Evolutionary conservation across 768 basidiomycete genomes (phyloP).

Genomic region (Xerocomellus chrysenteron): DNA sequence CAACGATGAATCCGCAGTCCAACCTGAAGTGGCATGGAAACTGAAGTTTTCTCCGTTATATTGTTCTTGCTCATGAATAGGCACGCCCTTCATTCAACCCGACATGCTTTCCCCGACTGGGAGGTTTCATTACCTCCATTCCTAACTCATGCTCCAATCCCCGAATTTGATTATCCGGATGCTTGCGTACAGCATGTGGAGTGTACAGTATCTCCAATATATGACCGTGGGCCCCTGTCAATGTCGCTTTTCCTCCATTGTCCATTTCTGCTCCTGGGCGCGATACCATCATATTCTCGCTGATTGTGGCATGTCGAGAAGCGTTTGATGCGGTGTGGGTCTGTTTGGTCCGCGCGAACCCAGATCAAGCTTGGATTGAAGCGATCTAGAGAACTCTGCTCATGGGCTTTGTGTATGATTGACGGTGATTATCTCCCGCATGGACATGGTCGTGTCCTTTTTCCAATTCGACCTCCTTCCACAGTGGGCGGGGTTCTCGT

Average conservation of each 20-base stretch:
- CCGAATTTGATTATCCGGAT: constrained; percentile 16
- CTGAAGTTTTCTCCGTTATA: constrained; percentile 10
- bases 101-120: constrained; percentile 2
- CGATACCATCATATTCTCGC: neutral
- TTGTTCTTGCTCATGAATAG: constrained; percentile 10
- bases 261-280: neutral
- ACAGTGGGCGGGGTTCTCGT: constrained; percentile 4
- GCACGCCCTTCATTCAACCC: constrained; percentile 2
- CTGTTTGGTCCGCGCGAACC: constrained; percentile 4
- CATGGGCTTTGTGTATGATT: constrained; percentile 11
- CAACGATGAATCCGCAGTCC: constrained; percentile 16
- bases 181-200: constrained; percentile 10
- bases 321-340: neutral
- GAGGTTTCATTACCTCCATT: constrained; percentile 13
- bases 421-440: constrained; percentile 28
- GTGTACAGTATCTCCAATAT: neutral
- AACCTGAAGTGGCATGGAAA: constrained; percentile 22
- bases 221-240: constrained; percentile 15
- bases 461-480: constrained; percentile 1
- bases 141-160: neutral
- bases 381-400: constrained; percentile 4
- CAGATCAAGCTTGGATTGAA: constrained; percentile 4
- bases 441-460: constrained; percentile 3
- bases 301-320: constrained; percentile 5
- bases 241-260: neutral